A percentile compares a stretch with the other conserved stretches of the same genome.
Conservation (phyloP, 2,329 filamentous ascomycete species). For the Ophiostoma triangulosporum region DNA sequence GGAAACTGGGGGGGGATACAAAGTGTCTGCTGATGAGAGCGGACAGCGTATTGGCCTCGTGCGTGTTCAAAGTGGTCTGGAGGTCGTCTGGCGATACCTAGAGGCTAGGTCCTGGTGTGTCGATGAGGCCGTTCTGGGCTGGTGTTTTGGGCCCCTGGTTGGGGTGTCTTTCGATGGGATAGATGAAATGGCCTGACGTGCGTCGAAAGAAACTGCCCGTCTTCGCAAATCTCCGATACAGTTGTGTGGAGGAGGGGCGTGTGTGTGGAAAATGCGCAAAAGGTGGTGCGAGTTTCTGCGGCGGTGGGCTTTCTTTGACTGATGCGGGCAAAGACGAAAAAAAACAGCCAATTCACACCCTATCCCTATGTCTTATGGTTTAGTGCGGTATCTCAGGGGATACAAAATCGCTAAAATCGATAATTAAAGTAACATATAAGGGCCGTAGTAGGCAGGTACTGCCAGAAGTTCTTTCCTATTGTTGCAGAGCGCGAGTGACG, state of each 20-base stretch:
- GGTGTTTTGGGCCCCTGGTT: neutral
- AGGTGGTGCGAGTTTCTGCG: conserved; percentile 9
- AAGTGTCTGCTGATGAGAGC: neutral
- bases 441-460: neutral
- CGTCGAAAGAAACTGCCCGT: neutral
- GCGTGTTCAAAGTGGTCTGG: neutral
- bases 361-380: too few relatives aligned
- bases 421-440: neutral
- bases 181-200: conserved; percentile 9
- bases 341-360: too few relatives aligned
- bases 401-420: neutral
- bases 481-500: neutral
- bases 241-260: conserved; percentile 2
- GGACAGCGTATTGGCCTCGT: neutral
- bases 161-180: neutral
- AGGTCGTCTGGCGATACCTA: neutral
- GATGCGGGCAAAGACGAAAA: neutral
- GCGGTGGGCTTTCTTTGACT: neutral
- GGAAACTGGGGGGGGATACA: too few relatives aligned
- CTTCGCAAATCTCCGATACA: neutral
- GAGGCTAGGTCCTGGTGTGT: neutral
- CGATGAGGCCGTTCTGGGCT: neutral
- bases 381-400: neutral
- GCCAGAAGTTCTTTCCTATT: neutral
- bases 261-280: conserved; percentile 3